Evolutionary conservation across 2,329 filamentous ascomycete genomes (phyloP).

Genomic region (Phoma sp.): DNA sequence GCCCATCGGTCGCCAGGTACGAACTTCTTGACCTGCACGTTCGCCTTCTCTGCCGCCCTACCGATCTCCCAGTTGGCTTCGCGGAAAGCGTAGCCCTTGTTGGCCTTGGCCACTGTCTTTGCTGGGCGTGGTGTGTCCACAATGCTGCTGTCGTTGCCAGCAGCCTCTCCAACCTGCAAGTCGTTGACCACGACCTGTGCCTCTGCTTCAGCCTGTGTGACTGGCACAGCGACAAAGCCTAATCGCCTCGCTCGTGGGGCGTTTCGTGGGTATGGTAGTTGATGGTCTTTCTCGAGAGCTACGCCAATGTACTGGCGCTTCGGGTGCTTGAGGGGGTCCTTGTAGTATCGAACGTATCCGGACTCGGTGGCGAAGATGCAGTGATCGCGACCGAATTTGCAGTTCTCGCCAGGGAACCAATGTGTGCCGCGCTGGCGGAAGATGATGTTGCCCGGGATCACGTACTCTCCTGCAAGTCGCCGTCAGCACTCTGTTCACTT

Average conservation of each 20-base stretch:
- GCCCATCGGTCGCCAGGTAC: constrained; percentile 67
- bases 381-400: constrained; percentile 93
- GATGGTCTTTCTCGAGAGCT: constrained; percentile 81
- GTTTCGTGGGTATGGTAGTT: constrained; percentile 77
- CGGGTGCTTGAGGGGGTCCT: constrained; percentile 81
- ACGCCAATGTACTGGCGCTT: constrained; percentile 95
- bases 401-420: constrained; percentile 96
- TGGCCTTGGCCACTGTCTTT: constrained; percentile 30
- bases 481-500: constrained; percentile 11
- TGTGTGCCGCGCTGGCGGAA: constrained; percentile 94
- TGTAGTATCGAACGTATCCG: constrained; percentile 97
- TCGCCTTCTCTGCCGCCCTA: constrained; percentile 66
- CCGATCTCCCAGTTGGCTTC: constrained; percentile 75
- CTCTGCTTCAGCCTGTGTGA: constrained; percentile 35
- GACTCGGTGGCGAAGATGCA: constrained; percentile 86
- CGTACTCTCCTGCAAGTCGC: constrained; percentile 75
- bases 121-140: constrained; percentile 44
- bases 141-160: constrained; percentile 31
- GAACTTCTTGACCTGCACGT: constrained; percentile 63
- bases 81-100: constrained; percentile 68
- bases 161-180: constrained; percentile 27
- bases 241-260: constrained; percentile 77
- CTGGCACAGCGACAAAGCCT: constrained; percentile 68
- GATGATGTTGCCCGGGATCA: constrained; percentile 96
- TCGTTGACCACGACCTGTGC: constrained; percentile 29